A percentile compares a stretch with the other conserved stretches of the same genome.
Conservation (phyloP, 2,329 filamentous ascomycete species). For the Aspergillus aculeatus region DNA sequence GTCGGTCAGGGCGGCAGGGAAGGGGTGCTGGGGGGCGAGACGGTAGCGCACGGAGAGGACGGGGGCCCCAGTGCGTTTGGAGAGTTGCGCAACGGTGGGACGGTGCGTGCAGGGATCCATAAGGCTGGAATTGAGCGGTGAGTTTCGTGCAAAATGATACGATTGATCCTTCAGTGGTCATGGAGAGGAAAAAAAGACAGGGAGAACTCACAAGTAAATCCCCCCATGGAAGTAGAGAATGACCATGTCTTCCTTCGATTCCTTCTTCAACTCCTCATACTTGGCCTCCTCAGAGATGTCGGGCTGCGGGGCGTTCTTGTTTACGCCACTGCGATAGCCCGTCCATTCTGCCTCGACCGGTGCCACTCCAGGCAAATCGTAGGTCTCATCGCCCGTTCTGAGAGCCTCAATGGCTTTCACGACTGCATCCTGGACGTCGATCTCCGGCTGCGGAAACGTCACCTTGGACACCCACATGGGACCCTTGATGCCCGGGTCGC, state of each 20-base stretch:
- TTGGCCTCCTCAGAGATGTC: conserved; percentile 45
- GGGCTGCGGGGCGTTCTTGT: conserved; percentile 38
- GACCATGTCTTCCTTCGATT: conserved; percentile 41
- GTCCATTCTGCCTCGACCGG: conserved; percentile 49
- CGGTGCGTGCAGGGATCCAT: conserved; percentile 48
- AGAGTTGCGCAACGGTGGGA: conserved; percentile 36
- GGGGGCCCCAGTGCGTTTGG: conserved; percentile 41
- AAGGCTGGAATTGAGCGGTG: conserved; percentile 28
- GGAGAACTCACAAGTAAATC: conserved; percentile 42
- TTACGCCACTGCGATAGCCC: conserved; percentile 41
- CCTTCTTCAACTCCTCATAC: conserved; percentile 41
- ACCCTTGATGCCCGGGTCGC: conserved; percentile 70
- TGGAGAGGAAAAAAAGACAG: no score
- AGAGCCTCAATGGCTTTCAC: conserved; percentile 40
- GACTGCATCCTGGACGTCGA: conserved; percentile 44
- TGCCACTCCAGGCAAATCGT: conserved; percentile 34
- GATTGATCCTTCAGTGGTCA: no score
- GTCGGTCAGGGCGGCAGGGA: conserved; percentile 49
- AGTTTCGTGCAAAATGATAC: not conserved
- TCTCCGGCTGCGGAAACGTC: conserved; percentile 57
- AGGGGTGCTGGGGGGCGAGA: conserved; percentile 49
- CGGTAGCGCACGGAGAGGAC: conserved; percentile 48
- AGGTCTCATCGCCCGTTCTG: conserved; percentile 40
- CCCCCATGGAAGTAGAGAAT: conserved; percentile 50
- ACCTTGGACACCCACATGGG: conserved; percentile 78